Evolutionary conservation across 179 eudicot genomes (phyloP).

Genomic region (Carnegiea gigantea): DNA sequence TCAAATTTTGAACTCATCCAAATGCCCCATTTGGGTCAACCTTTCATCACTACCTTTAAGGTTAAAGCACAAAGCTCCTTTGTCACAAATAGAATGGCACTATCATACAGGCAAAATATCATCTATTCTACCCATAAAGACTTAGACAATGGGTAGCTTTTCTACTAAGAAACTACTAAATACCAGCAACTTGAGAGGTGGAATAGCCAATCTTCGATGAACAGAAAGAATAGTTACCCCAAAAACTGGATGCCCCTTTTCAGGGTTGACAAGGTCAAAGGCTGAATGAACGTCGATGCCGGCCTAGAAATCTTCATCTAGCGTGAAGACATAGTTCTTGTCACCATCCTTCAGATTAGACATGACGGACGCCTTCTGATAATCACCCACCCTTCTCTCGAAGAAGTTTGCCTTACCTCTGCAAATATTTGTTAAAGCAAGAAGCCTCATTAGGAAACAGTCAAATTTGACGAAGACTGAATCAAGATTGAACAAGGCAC

Average conservation of each 20-base stretch:
- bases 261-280: not conserved
- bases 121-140: conserved; percentile 7
- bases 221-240: not conserved
- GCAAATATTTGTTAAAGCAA: conserved; percentile 24
- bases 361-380: conserved; percentile 87
- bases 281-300: not conserved
- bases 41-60: not conserved
- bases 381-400: conserved; percentile 83
- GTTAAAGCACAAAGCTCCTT: not conserved
- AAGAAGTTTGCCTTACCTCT: conserved; percentile 86
- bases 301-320: conserved; percentile 70
- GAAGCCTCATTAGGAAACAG: not conserved
- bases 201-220: not conserved
- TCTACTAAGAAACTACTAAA: not conserved
- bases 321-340: conserved; percentile 55
- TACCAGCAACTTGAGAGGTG: not conserved
- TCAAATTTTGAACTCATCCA: not conserved
- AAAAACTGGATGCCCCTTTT: conserved; percentile 1
- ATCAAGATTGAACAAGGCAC: not conserved
- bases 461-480: not conserved
- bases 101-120: conserved; percentile 4
- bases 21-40: not conserved
- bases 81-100: not conserved
- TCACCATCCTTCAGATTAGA: conserved; percentile 45
- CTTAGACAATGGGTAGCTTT: not conserved